These are phyloP conservation scores for Lipomyces sp. DNA, from an alignment of 805 yeast species.

Conservation along the genomic window DNA sequence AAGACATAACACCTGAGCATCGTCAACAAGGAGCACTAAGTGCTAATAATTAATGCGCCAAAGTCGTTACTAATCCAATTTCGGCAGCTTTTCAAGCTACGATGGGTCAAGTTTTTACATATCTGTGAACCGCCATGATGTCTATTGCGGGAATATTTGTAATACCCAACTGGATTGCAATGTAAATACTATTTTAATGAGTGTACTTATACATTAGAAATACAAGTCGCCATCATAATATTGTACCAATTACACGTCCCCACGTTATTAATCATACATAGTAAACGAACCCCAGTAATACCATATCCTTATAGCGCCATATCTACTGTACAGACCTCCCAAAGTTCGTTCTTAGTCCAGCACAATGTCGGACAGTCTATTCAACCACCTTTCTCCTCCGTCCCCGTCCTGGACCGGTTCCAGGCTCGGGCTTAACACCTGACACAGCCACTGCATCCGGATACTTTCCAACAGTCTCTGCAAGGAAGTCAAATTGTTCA, in stretches of 20 bases:
- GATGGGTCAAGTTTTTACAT: no score
- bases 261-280: background rate
- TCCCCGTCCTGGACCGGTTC: conserved; percentile 28
- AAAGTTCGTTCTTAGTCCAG: background rate
- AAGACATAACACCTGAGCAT: no score
- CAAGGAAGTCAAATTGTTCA: conserved; percentile 92
- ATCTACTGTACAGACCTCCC: background rate
- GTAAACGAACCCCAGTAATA: background rate
- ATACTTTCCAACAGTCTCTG: conserved; percentile 70
- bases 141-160: no score
- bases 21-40: no score
- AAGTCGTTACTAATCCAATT: no score
- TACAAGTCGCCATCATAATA: background rate
- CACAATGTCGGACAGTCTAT: background rate
- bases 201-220: background rate
- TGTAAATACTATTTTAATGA: background rate
- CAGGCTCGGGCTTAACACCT: conserved; percentile 30
- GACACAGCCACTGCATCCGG: conserved; percentile 50
- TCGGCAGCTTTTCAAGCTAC: no score
- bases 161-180: no score
- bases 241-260: background rate
- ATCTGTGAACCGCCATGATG: no score
- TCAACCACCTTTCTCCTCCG: conserved; percentile 25
- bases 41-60: no score
- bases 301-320: background rate